Base-by-base conservation (phyloP, 2,329 filamentous ascomycete genomes). In the Neobulgaria alba region DNA sequence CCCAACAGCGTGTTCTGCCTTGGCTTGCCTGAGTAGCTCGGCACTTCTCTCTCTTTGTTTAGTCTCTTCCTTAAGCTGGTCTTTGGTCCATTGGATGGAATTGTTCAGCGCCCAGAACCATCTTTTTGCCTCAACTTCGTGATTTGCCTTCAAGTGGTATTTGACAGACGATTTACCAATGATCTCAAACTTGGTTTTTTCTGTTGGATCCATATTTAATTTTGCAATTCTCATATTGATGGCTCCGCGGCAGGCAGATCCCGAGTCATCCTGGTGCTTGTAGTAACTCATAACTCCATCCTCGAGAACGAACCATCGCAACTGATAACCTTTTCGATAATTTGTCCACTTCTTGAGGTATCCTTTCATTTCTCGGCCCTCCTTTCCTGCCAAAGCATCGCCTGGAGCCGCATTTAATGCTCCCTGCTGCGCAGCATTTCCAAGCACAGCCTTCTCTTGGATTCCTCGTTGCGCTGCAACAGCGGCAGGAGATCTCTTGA, bases 61-160 rank as follows among this genome's bases (percentile, higher is more conserved):
- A 57, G 90, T 82, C 55, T 95, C 90, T 61, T 94, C 87, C 53
- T 84, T 89, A 5, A 87, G 89, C 64, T 96, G 92, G 57, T 98
- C 92, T 63, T 98, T 98, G 48, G 87, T 82, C 84, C 87, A 96
- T 60, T 96, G 92, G 36, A 98, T 98, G 4, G 92, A 90, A 61
- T 98, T 98, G 66, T 98, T 98, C 48, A 98, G 69, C 0, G 92
- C 86, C 92, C 92, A 98, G 63, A 93, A 98, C 92, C 92, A 98
- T 41, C 92, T 78, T 65, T 98, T 98, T 4, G 92, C 90, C 63
- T 98, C 92, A 19, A 96, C 90, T 58, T 95, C 85, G 63, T 98
- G 92, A 57, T 98, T 98, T 0, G 92, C 92, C 63, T 95, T 96
- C 39, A 98, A 72, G 36, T 93, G 90, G 61, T 98, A 98, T 65